A percentile compares a stretch with the other conserved stretches of the same genome.
Evolutionary conservation across 129 eudicot species (phyloP).

Genomic region (Helichrysum umbraculigerum): DNA sequence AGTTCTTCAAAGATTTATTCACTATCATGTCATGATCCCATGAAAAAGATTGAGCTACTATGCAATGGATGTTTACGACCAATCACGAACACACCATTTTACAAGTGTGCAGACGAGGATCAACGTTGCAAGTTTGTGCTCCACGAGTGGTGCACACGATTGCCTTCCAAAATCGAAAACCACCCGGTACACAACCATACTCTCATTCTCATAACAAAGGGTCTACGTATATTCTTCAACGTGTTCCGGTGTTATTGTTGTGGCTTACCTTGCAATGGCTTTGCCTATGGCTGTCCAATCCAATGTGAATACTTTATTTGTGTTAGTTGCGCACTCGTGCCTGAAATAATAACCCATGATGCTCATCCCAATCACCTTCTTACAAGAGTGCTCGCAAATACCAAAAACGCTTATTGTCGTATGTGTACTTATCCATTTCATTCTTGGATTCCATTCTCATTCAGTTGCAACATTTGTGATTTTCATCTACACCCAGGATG

Average conservation of each 20-base stretch:
- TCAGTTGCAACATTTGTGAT: background rate
- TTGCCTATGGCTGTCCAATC: background rate
- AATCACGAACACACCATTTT: conserved; percentile 6
- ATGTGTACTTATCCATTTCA: no score
- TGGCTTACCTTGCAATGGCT: background rate
- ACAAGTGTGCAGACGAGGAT: conserved; percentile 12
- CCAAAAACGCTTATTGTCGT: background rate
- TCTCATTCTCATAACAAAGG: background rate
- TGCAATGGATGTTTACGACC: conserved; percentile 25
- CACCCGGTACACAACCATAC: background rate
- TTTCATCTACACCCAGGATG: background rate
- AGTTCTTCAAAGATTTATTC: background rate
- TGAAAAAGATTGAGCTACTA: conserved; percentile 15
- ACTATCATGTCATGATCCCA: conserved; percentile 15
- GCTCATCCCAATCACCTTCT: background rate
- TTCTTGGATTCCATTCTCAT: background rate
- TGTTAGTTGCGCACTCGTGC: background rate
- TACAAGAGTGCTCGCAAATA: background rate
- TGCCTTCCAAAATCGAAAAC: background rate
- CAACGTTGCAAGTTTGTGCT: background rate
- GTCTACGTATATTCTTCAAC: background rate
- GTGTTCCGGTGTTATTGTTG: background rate
- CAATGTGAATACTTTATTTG: background rate
- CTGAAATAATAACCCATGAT: background rate
- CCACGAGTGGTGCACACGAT: background rate